Conservation (phyloP, 441 rosid genomes). For the Brassica balearica region DNA sequence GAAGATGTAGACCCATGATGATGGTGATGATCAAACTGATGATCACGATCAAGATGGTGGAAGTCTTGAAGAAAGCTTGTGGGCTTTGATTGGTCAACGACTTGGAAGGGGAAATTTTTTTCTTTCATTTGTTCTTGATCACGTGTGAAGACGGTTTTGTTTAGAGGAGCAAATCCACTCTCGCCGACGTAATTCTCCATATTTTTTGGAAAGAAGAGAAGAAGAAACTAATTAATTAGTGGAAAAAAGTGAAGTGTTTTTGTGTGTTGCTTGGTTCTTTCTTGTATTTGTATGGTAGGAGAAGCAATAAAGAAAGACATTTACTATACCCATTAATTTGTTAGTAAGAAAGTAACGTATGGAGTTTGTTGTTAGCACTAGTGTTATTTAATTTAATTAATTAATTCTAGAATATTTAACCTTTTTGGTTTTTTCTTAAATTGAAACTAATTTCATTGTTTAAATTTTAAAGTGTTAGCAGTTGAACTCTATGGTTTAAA, state of each 20-base stretch:
- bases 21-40: slow-evolving; percentile 34
- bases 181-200: slow-evolving; percentile 41
- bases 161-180: slow-evolving; percentile 29
- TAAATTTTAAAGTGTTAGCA: too few species aligned
- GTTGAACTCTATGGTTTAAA: too few species aligned
- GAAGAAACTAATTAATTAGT: slow-evolving; percentile 43
- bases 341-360: slow-evolving; percentile 21
- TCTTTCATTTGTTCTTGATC: slow-evolving; percentile 47
- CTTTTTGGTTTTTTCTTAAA: neutral
- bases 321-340: slow-evolving; percentile 33
- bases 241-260: slow-evolving; percentile 15
- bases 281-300: slow-evolving; percentile 36
- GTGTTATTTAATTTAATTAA: slow-evolving; percentile 24
- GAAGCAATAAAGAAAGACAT: slow-evolving; percentile 26
- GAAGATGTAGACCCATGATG: slow-evolving; percentile 44
- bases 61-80: slow-evolving; percentile 59
- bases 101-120: slow-evolving; percentile 51
- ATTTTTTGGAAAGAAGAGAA: slow-evolving; percentile 21
- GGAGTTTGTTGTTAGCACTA: slow-evolving; percentile 38
- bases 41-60: slow-evolving; percentile 48
- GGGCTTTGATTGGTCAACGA: slow-evolving; percentile 45
- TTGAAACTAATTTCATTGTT: too few species aligned
- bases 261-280: slow-evolving; percentile 36
- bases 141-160: slow-evolving; percentile 43
- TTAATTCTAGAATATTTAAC: neutral